Conservation (phyloP, 768 basidiomycete species). For the Boletellus sp. region DNA sequence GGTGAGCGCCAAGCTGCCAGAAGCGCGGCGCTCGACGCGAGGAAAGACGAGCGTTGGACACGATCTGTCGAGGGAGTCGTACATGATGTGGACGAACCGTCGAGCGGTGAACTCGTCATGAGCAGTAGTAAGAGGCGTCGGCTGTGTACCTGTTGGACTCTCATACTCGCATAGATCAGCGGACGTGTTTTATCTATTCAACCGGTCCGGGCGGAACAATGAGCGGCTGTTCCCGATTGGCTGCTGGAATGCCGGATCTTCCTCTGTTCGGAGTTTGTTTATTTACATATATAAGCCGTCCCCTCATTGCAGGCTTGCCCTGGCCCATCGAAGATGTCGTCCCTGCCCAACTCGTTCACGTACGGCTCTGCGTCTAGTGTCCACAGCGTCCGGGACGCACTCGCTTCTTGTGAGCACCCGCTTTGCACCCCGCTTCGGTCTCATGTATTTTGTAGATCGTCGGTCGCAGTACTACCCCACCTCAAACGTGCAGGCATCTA, state of each 20-base stretch:
- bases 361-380: slow-evolving; percentile 48
- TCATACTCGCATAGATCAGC: slow-evolving; percentile 19
- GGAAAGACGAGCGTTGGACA: slow-evolving; percentile 55
- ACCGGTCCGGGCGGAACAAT: slow-evolving; percentile 11
- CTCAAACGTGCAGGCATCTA: slow-evolving; percentile 51
- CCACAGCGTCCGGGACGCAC: slow-evolving; percentile 50
- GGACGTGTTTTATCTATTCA: slow-evolving; percentile 19
- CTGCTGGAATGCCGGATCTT: background rate
- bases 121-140: background rate
- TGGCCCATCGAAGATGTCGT: slow-evolving; percentile 34
- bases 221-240: slow-evolving; percentile 6
- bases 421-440: background rate
- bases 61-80: slow-evolving; percentile 73
- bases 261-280: slow-evolving; percentile 2
- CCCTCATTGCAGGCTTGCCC: no score
- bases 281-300: background rate
- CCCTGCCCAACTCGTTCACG: slow-evolving; percentile 41
- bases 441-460: slow-evolving; percentile 44
- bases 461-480: slow-evolving; percentile 66
- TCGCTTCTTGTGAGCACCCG: slow-evolving; percentile 52
- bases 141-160: slow-evolving; percentile 4
- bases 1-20: slow-evolving; percentile 65
- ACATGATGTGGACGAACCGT: slow-evolving; percentile 87
- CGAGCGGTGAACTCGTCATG: slow-evolving; percentile 48
- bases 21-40: slow-evolving; percentile 76